phyloP scores from a whole-genome alignment of 495 filamentous ascomycete species.

The Daldinia grandis region DNA sequence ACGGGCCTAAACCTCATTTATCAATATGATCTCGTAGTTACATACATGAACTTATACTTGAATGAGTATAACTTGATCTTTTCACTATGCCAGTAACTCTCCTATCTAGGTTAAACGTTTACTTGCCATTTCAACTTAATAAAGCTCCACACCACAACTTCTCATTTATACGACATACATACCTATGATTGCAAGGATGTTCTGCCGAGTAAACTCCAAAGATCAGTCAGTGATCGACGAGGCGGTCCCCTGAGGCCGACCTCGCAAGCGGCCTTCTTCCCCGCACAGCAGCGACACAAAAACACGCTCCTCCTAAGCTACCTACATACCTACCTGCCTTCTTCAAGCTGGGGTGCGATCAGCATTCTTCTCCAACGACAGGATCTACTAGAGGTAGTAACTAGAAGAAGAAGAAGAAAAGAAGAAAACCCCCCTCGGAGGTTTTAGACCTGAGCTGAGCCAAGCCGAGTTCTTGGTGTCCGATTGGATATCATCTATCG shows the following conservation, averaged over 20 bases:
- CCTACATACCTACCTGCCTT: conserved; percentile 3
- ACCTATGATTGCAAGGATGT: conserved; percentile 21
- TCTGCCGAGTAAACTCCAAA: conserved; percentile 30
- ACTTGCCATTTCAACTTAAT: neutral
- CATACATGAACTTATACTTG: neutral
- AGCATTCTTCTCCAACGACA: conserved; percentile 35
- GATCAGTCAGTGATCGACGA: conserved; percentile 28
- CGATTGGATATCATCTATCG: conserved; percentile 4
- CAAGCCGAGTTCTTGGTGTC: neutral
- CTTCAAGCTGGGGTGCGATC: conserved; percentile 31
- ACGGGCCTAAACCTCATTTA: neutral
- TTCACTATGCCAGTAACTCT: too few species aligned
- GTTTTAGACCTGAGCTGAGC: neutral
- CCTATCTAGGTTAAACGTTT: too few species aligned
- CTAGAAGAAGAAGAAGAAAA: conserved; percentile 5
- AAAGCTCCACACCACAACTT: neutral
- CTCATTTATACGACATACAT: neutral
- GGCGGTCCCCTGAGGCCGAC: conserved; percentile 20
- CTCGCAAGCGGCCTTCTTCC: conserved; percentile 27
- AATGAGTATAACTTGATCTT: neutral
- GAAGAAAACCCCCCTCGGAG: neutral
- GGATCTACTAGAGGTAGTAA: conserved; percentile 16
- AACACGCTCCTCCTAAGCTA: neutral
- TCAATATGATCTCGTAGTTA: neutral
- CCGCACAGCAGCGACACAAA: conserved; percentile 23